Evolutionary conservation across 73 alveolate genomes (phyloP).

Genomic region (Paramecium tetraurelia): DNA sequence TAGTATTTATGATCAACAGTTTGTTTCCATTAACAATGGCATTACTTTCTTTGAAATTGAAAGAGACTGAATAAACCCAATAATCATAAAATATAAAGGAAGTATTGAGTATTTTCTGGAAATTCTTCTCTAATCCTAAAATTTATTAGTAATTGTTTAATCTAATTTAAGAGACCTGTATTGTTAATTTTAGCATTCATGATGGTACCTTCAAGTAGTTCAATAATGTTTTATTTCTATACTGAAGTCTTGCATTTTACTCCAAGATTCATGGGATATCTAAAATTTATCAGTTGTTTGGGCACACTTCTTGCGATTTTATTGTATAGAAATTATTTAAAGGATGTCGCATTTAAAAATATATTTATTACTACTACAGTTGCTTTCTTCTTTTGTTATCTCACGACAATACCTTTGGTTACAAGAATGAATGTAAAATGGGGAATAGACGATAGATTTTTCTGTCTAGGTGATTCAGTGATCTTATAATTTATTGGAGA

Average conservation of each 20-base stretch:
- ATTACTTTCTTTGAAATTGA: constrained; percentile 68
- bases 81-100: not conserved
- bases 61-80: not conserved
- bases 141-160: not conserved
- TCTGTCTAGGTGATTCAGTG: constrained; percentile 49
- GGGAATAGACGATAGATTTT: constrained; percentile 66
- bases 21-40: constrained; percentile 36
- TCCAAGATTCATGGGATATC: not conserved
- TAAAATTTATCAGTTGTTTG: not conserved
- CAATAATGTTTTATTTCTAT: constrained; percentile 11
- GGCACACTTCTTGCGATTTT: not conserved
- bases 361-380: constrained; percentile 68
- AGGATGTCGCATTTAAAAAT: constrained; percentile 63
- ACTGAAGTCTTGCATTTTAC: constrained; percentile 13
- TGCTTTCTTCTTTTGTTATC: constrained; percentile 45
- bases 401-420: constrained; percentile 65
- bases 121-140: not conserved
- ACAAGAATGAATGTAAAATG: constrained; percentile 52
- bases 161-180: constrained; percentile 2
- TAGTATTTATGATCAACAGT: not conserved
- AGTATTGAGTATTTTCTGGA: not conserved
- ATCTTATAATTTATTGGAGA: constrained; percentile 65
- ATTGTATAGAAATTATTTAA: constrained; percentile 66
- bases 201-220: constrained; percentile 18
- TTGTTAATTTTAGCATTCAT: not conserved